Conservation (phyloP, 768 basidiomycete species). For the Solioccasus polychromus region DNA sequence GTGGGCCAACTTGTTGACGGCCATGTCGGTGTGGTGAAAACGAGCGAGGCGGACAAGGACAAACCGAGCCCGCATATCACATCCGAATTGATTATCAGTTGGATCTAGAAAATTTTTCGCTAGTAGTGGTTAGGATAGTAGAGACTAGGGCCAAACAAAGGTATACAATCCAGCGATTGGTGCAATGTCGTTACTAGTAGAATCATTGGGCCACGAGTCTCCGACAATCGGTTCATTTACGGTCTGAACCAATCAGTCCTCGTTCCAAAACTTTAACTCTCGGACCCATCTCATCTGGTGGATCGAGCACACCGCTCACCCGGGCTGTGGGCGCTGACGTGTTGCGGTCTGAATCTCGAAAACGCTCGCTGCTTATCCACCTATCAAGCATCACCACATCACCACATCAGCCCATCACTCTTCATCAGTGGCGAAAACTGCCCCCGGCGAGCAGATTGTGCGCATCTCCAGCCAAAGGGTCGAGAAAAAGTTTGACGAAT, state of each 20-base stretch:
- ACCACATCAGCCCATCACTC: background rate
- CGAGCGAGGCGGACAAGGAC: conserved; percentile 12
- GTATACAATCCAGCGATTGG: no score
- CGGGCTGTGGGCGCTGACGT: background rate
- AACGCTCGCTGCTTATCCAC: background rate
- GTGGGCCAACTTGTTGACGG: conserved; percentile 78
- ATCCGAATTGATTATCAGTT: conserved; percentile 10
- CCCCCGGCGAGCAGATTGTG: background rate
- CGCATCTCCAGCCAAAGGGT: background rate
- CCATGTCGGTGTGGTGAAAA: conserved; percentile 26
- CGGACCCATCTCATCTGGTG: background rate
- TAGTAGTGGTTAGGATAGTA: no score
- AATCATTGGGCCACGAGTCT: background rate
- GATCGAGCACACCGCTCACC: no score
- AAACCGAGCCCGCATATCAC: conserved; percentile 29
- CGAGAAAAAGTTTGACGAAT: background rate
- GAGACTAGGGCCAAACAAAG: no score
- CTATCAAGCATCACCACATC: conserved; percentile 1
- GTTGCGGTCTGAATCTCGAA: background rate
- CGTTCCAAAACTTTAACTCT: background rate
- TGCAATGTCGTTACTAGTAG: no score
- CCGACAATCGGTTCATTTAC: no score
- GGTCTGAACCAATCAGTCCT: background rate
- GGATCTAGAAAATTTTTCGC: no score
- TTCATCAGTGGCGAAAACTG: background rate